Base-by-base conservation (phyloP, 2,329 filamentous ascomycete genomes). In the Exophiala alcalophila region DNA sequence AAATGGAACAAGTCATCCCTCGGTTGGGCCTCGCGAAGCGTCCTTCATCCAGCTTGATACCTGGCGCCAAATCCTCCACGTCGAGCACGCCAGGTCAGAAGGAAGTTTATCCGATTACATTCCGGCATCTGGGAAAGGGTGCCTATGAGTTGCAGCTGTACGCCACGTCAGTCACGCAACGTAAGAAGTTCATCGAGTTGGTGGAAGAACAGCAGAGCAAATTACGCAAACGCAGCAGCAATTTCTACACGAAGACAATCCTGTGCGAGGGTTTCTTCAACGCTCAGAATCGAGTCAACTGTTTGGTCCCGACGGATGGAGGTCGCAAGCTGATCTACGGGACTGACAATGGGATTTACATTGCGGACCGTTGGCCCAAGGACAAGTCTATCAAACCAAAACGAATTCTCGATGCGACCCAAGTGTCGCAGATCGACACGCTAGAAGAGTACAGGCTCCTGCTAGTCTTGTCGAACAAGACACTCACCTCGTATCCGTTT, bases 1-100 rank as follows among this genome's bases (percentile, higher is more conserved):
- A 97, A 62, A 97, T 98, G 91, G 91, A 97, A 39, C 89, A 96
- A 62, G 83, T 97, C 20, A 86, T 95, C 28, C 90, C 90, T 3
- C 82, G 79, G 51, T 67, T 83, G 34, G 89, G 89, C 16, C 74
- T 88, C 31, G 73, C 88, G 23, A 97, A 95, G 69, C 78, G 92
- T 37, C 83, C 90, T 10, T 94, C 91, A 1, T 92, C 89, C 2
- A 91, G 88, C 62, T 72, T 97, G 58, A 79, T 94, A 30, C 74
- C 78, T 16, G 74, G 75, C 12, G 71, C 75, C 14, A 81, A 79
- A 51, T 44, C 53, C 12, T 67, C 74, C 27, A 65, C 66, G 33
- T 64, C 65, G 16, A 68, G 70, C 44, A 67, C 68, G 19, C 69
- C 72, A 20, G 68, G 71, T 21, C 67, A 75, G 31, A 77, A 83